phyloP scores from a whole-genome alignment of 225 moss, liverwort and hornwort species.

The Physcomitrium patens region DNA sequence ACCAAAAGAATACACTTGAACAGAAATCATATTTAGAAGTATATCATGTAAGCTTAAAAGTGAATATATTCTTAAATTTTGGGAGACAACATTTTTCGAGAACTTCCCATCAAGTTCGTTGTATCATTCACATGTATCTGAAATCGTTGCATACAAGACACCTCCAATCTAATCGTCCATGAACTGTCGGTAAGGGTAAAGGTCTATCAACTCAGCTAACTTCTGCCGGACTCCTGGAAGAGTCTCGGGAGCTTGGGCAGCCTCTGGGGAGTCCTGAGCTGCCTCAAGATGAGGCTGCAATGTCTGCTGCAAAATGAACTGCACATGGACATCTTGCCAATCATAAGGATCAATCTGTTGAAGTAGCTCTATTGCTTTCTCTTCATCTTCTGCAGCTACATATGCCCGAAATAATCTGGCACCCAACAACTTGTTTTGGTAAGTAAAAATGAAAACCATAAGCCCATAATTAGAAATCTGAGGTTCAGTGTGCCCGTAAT shows the following conservation, averaged over 20 bases:
- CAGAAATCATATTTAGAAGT: no score
- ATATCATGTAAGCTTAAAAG: no score
- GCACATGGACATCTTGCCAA: conserved; percentile 62
- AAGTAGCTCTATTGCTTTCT: conserved; percentile 55
- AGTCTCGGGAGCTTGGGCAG: conserved; percentile 57
- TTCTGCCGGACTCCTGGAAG: conserved; percentile 54
- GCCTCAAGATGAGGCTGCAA: conserved; percentile 62
- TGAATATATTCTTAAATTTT: no score
- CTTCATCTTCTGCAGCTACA: conserved; percentile 66
- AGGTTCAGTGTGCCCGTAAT: neutral
- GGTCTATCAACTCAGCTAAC: conserved; percentile 43
- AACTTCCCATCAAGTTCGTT: no score
- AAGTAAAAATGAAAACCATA: neutral
- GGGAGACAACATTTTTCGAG: no score
- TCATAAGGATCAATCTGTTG: conserved; percentile 53
- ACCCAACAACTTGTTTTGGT: neutral
- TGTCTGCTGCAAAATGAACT: conserved; percentile 53
- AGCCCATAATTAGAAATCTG: neutral
- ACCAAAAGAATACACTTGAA: no score
- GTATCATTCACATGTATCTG: neutral
- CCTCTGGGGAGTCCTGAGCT: conserved; percentile 58
- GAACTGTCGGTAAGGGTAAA: conserved; percentile 34
- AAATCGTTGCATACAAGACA: neutral
- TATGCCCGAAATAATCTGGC: conserved; percentile 72
- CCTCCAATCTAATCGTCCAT: conserved; percentile 34